Percentiles rank a stretch among this genome's conserved stretches.
Conservation (phyloP, 2,329 filamentous ascomycete species). For the Cercospora brassicicola region DNA sequence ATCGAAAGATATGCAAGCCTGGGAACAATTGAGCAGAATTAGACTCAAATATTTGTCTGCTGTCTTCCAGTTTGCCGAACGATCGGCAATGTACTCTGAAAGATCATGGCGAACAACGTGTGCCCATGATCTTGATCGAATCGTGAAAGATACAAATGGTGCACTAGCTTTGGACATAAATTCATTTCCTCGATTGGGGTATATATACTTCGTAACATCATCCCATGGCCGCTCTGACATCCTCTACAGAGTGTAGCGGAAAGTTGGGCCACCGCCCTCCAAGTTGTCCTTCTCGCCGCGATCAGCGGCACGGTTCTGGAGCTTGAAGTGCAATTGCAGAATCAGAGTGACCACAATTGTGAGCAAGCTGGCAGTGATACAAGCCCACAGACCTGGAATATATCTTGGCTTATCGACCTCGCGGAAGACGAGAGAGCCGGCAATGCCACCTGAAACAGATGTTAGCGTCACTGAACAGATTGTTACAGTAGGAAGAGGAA, state of each 20-base stretch:
- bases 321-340: slow-evolving; percentile 27
- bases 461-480: slow-evolving; percentile 14
- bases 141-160: too few species aligned
- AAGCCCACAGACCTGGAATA: slow-evolving; percentile 30
- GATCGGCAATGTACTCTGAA: too few species aligned
- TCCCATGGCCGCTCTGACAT: background rate
- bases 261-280: slow-evolving; percentile 32
- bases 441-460: slow-evolving; percentile 31
- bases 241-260: slow-evolving; percentile 36
- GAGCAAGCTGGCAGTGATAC: slow-evolving; percentile 27
- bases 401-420: slow-evolving; percentile 27
- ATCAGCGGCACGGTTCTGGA: slow-evolving; percentile 26
- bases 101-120: too few species aligned
- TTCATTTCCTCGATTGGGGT: background rate
- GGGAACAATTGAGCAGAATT: too few species aligned
- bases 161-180: background rate
- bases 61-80: too few species aligned
- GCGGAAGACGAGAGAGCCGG: slow-evolving; percentile 24
- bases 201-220: background rate
- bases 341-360: slow-evolving; percentile 23
- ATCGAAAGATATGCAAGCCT: too few species aligned
- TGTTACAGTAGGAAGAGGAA: slow-evolving; percentile 33
- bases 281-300: slow-evolving; percentile 27
- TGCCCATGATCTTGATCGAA: too few species aligned
- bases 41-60: too few species aligned